Evolutionary conservation across 1,139 yeast genomes (phyloP).

Genomic region (Tardiomyces depauwii): DNA sequence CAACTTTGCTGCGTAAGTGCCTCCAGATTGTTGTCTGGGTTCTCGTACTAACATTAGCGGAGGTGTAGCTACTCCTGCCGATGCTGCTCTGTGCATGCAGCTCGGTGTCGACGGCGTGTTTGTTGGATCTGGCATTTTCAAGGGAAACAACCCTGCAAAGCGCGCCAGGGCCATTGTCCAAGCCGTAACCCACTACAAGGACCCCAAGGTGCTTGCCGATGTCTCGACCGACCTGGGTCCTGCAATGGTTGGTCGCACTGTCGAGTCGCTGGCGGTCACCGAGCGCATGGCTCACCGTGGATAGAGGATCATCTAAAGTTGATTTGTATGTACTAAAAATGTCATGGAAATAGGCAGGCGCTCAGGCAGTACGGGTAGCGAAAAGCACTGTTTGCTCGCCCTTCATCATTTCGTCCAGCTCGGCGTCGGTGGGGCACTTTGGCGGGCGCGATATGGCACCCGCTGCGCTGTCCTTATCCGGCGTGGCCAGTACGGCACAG

Average conservation of each 20-base stretch:
- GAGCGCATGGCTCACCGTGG: not conserved
- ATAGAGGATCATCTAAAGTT: not conserved
- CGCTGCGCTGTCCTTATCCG: constrained; percentile 4
- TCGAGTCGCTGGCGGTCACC: not conserved
- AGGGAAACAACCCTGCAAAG: constrained; percentile 61
- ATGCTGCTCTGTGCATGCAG: constrained; percentile 83
- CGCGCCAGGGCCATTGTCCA: constrained; percentile 74
- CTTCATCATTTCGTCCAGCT: not conserved
- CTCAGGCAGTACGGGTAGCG: not conserved
- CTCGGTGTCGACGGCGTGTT: constrained; percentile 88
- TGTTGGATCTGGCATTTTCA: constrained; percentile 85
- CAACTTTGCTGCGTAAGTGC: constrained; percentile 55
- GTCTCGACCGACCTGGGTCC: constrained; percentile 68
- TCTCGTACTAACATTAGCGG: constrained; percentile 28
- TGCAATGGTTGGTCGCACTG: constrained; percentile 48
- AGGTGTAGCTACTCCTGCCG: constrained; percentile 84
- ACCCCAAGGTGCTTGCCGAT: constrained; percentile 54
- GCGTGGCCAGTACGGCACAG: constrained; percentile 11
- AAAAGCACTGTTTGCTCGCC: not conserved
- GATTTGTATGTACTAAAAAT: not conserved
- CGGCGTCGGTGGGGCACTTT: not conserved
- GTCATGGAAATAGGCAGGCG: not conserved
- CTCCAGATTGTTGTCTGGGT: not conserved
- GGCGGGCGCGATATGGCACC: not conserved
- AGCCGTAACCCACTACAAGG: constrained; percentile 66